A percentile compares a stretch with the other conserved stretches of the same genome.
These are phyloP conservation scores for Pichia thaimueangensis DNA, from an alignment of 805 yeast species.

Conservation along the genomic window DNA sequence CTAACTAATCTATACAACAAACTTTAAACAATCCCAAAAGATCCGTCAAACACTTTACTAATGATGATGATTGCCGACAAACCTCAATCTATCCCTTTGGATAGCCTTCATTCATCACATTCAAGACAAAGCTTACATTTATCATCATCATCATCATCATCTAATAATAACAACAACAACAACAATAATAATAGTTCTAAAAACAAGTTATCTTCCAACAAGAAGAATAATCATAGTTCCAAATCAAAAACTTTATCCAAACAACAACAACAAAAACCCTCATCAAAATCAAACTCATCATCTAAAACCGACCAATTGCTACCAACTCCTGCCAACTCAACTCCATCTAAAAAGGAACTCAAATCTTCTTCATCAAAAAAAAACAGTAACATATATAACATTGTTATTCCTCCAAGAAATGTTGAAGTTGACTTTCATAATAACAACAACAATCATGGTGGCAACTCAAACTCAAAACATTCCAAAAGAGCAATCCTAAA, in stretches of 20 bases:
- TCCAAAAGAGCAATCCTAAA: constrained; percentile 11
- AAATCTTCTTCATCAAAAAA: constrained; percentile 37
- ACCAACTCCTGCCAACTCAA: not conserved
- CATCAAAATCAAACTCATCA: not conserved
- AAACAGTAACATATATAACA: constrained; percentile 28
- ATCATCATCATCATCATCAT: not conserved
- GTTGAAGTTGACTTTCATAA: constrained; percentile 18
- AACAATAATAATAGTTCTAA: no score
- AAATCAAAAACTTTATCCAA: not conserved
- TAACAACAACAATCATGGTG: constrained; percentile 12
- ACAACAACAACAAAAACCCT: not conserved
- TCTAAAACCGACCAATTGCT: not conserved
- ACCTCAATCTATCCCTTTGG: constrained; percentile 20
- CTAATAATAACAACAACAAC: no score
- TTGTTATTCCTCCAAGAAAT: constrained; percentile 27
- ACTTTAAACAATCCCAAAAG: not conserved
- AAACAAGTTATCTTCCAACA: constrained; percentile 4
- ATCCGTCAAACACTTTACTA: not conserved
- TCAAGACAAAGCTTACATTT: not conserved
- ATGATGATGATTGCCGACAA: constrained; percentile 20
- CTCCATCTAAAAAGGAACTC: constrained; percentile 27
- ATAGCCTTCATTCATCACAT: not conserved
- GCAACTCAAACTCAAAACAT: constrained; percentile 6
- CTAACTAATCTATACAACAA: no score
- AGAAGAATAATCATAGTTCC: no score